Conservation (phyloP, 2,329 filamentous ascomycete genomes). For the Graphilbum fragrans region DNA sequence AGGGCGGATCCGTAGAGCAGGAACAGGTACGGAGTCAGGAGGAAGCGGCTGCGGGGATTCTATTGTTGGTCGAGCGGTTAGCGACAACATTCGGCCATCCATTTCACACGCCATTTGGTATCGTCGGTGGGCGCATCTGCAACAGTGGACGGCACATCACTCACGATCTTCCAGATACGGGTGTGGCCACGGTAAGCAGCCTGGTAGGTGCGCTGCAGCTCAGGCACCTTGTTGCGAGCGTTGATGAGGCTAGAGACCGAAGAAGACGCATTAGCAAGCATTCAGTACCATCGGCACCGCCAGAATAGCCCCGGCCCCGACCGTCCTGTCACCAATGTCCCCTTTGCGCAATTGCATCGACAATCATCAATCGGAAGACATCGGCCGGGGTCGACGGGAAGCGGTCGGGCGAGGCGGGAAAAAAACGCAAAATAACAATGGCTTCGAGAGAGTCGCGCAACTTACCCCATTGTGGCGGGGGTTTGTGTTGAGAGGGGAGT, state of each 20-base stretch:
- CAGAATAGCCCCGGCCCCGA: background rate
- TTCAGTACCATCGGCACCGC: background rate
- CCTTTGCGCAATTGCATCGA: too few species aligned
- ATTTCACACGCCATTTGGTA: constrained; percentile 19
- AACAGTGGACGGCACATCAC: constrained; percentile 22
- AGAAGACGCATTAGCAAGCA: constrained; percentile 14
- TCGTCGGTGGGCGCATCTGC: background rate
- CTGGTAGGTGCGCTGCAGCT: constrained; percentile 67
- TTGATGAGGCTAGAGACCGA: constrained; percentile 40
- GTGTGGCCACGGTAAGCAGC: constrained; percentile 55
- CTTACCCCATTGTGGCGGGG: constrained; percentile 13
- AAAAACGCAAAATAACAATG: too few species aligned
- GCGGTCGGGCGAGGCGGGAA: background rate
- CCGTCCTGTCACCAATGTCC: background rate
- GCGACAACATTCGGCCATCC: constrained; percentile 9
- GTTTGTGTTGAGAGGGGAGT: constrained; percentile 1
- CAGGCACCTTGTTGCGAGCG: constrained; percentile 64
- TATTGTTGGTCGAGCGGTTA: constrained; percentile 21
- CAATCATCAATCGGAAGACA: background rate
- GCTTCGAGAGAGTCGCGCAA: background rate
- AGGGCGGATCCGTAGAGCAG: constrained; percentile 49
- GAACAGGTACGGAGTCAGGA: constrained; percentile 58
- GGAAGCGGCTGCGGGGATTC: constrained; percentile 50
- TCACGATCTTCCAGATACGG: constrained; percentile 69
- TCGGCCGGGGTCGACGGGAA: background rate